Percentiles rank a stretch among this genome's conserved stretches.
Conservation (phyloP, 164 flowering plant species). For the Magnolia sinica region DNA sequence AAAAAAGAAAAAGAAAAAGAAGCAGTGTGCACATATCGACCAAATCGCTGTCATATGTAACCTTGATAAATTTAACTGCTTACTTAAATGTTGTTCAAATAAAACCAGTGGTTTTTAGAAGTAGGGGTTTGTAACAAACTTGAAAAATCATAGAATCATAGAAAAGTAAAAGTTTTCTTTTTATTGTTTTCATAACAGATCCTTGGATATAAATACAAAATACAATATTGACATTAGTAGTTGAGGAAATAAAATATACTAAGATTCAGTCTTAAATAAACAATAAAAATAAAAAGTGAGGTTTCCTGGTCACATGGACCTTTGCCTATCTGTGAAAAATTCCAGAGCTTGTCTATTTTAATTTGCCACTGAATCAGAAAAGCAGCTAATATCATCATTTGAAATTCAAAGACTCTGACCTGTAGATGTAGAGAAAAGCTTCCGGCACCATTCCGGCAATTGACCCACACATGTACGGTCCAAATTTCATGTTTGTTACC, state of each 20-base stretch:
- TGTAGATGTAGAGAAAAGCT: constrained; percentile 91
- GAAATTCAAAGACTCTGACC: constrained; percentile 37
- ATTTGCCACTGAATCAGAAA: not conserved
- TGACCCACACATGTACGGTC: constrained; percentile 93
- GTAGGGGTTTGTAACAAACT: not conserved
- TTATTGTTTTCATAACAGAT: no score
- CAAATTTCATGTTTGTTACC: constrained; percentile 80
- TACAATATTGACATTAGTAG: no score
- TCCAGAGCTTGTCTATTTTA: not conserved
- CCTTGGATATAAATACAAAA: no score
- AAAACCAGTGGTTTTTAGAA: no score
- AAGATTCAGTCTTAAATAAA: not conserved
- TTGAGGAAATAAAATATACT: no score
- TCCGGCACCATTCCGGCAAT: constrained; percentile 97
- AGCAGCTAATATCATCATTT: not conserved
- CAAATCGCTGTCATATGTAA: not conserved
- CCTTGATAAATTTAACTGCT: not conserved
- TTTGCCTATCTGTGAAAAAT: not conserved
- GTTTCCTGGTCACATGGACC: not conserved
- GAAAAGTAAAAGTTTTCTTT: no score
- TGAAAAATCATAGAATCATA: no score
- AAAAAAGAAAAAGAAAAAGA: no score
- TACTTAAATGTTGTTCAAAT: not conserved
- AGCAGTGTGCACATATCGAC: not conserved
- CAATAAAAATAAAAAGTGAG: no score